Evolutionary conservation across 2,329 filamentous ascomycete species (phyloP), one percentile per base, ranked within the genome.

Genomic region (Apiospora aurea): DNA sequence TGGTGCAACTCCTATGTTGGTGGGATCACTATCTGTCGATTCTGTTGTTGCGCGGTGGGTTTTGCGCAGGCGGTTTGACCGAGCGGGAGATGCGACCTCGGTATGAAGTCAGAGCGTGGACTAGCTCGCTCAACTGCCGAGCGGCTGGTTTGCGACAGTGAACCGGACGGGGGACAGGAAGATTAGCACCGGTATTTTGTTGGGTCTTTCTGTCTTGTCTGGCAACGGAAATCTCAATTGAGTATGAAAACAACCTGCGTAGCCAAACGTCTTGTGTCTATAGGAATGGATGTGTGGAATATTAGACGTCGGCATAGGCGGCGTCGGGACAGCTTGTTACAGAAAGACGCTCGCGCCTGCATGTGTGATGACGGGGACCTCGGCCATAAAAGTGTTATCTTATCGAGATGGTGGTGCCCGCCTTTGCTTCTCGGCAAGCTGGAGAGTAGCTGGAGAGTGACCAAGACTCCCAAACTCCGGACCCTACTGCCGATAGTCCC

Each of bases 21-120:
- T 61, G 53, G 53, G 29, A 61, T 61, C 53, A 61, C 53, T 61
- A 61, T 61, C 53, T 61, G 53, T 61, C 53, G 53, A 61, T 61
- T 61, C 16, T 34, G 53, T 38, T 61, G 53, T 38, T 38, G 34
- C 53, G 53, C 53, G 10, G 53, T 64, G 34, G 57, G 57, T 41
- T 64, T 64, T 64, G 57, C 57, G 57, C 57, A 64, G 5, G 57
- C 34, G 57, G 57, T 13, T 41, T 64, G 57, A 34, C 57, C 57
- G 57, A 64, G 29, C 57, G 57, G 57, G 57, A 64, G 57, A 61
- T 38, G 57, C 57, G 57, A 64, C 57, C 57, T 64, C 57, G 57
- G 57, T 41, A 64, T 64, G 57, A 64, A 64, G 57, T 41, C 57
- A 64, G 57, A 41, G 57, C 34, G 57, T 64, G 24, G 57, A 14